Conservation (phyloP, 2,329 filamentous ascomycete species). For the Dactylella cylindrospora region DNA sequence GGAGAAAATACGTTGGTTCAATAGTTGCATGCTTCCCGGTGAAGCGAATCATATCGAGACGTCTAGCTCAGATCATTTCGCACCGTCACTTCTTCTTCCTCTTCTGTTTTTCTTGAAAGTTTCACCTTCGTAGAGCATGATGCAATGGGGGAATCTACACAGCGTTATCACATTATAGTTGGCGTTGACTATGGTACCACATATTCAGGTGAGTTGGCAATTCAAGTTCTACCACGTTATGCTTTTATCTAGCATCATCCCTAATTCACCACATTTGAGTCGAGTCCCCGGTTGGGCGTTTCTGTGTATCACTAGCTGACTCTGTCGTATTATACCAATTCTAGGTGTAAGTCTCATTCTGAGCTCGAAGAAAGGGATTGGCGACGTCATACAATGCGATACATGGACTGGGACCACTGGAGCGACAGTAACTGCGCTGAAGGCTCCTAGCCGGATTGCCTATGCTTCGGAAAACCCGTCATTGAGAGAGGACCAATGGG, state of each 20-base stretch:
- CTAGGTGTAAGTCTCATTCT: background rate
- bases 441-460: constrained; percentile 3
- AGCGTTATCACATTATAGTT: constrained; percentile 6
- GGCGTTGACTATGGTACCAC: constrained; percentile 11
- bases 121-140: too few relatives aligned
- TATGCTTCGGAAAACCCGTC: background rate
- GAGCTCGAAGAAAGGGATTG: background rate
- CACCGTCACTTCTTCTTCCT: too few relatives aligned
- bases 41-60: too few relatives aligned
- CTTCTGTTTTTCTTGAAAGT: too few relatives aligned
- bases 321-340: background rate
- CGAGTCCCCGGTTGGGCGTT: too few relatives aligned
- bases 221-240: too few relatives aligned
- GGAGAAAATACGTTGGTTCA: too few relatives aligned
- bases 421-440: background rate
- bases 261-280: too few relatives aligned
- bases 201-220: constrained; percentile 5
- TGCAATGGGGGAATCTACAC: too few relatives aligned
- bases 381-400: background rate
- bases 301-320: background rate
- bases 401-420: background rate
- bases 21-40: too few relatives aligned
- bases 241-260: too few relatives aligned
- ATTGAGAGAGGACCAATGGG: constrained; percentile 1
- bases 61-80: too few relatives aligned